Evolutionary conservation across 2,329 filamentous ascomycete species (phyloP).

Genomic region (Pseudogymnoascus sp.): DNA sequence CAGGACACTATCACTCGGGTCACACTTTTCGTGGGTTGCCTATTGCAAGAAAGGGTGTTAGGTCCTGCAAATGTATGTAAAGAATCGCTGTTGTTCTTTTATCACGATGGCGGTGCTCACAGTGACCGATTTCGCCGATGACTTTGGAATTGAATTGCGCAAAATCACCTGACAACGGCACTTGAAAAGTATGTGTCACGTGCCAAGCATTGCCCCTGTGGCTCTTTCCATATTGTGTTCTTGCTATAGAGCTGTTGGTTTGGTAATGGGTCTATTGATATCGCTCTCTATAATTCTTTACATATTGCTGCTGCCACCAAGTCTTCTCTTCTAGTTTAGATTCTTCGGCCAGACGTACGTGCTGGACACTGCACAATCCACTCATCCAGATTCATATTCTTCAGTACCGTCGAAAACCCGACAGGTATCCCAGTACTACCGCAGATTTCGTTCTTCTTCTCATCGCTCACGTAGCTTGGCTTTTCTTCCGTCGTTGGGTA

Average conservation of each 20-base stretch:
- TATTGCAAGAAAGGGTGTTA: not conserved
- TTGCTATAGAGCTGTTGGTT: not conserved
- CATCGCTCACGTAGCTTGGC: conserved; percentile 4
- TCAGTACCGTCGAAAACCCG: not conserved
- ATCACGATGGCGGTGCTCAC: not conserved
- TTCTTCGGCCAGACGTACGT: not conserved
- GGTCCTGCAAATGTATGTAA: not conserved
- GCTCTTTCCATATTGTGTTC: not conserved
- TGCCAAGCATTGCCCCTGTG: not conserved
- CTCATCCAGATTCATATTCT: conserved; percentile 8
- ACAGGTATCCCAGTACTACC: not conserved
- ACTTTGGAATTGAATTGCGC: not conserved
- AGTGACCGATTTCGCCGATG: not conserved
- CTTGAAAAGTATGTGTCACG: not conserved
- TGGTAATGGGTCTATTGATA: not conserved
- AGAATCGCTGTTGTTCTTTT: not conserved
- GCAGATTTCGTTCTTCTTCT: not conserved
- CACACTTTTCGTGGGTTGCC: not conserved
- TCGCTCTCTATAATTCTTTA: not conserved
- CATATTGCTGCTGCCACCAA: not conserved
- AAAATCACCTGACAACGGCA: not conserved
- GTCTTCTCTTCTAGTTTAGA: not conserved
- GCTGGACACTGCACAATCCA: conserved; percentile 8
- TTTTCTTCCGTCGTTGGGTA: conserved; percentile 43
- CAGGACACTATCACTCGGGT: not conserved